Percentiles rank a stretch among this genome's conserved stretches.
phyloP scores from a whole-genome alignment of 129 eudicot species.

The Pulicaria dysenterica region DNA sequence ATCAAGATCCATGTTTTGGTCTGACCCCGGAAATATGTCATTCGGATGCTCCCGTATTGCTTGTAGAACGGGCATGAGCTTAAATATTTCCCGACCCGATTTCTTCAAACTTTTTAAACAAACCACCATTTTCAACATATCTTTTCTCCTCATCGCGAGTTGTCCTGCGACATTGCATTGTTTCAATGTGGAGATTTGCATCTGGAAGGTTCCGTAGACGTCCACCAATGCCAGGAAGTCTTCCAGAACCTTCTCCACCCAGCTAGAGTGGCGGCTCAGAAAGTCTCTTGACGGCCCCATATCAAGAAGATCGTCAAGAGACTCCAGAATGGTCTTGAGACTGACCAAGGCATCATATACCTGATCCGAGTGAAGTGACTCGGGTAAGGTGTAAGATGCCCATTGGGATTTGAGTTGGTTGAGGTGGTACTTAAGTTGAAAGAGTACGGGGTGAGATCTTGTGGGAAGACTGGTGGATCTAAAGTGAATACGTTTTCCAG shows the following conservation, averaged over 20 bases:
- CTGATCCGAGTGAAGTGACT: constrained; percentile 27
- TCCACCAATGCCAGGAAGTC: constrained; percentile 66
- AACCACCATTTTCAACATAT: constrained; percentile 37
- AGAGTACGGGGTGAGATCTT: constrained; percentile 62
- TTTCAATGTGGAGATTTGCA: constrained; percentile 49
- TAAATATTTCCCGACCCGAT: constrained; percentile 50
- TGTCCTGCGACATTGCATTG: constrained; percentile 60
- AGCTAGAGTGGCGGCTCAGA: constrained; percentile 34
- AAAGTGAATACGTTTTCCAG: constrained; percentile 49
- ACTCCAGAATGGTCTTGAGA: constrained; percentile 50
- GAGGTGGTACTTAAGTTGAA: constrained; percentile 63
- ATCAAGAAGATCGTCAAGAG: constrained; percentile 70
- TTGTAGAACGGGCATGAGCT: constrained; percentile 43
- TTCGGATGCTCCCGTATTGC: constrained; percentile 34
- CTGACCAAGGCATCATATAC: constrained; percentile 46
- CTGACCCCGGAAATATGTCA: constrained; percentile 18
- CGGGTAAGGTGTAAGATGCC: constrained; percentile 21
- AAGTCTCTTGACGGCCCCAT: constrained; percentile 65
- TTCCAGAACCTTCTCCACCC: constrained; percentile 75
- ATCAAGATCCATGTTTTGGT: constrained; percentile 41
- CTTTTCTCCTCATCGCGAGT: constrained; percentile 59
- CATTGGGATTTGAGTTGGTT: constrained; percentile 51
- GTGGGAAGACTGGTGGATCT: constrained; percentile 76
- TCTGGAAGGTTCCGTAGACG: constrained; percentile 65
- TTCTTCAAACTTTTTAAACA: constrained; percentile 51